Base-by-base conservation (phyloP, 768 basidiomycete genomes). In the Boletus rubescentipes region DNA sequence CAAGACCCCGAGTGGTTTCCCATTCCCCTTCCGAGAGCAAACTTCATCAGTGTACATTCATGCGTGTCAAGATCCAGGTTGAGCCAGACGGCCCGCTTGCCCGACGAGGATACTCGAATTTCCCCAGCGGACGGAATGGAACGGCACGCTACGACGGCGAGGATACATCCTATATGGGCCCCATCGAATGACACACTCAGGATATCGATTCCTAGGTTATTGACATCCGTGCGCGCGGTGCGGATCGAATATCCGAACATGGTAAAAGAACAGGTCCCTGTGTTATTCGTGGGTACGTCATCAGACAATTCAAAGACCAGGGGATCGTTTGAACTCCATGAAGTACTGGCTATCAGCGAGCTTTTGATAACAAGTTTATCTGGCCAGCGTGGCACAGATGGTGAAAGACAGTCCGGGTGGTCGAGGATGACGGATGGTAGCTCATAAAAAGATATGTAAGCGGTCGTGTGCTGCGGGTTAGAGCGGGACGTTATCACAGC, bases 21-120 rank as follows among this genome's bases (percentile, higher is more conserved):
- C 42, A 41, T 37, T 35, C 43, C 56, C 29, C 62, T 57, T 29
- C 58, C 55, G 26, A 72, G 73, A n/a, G 76, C 72, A n/a, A 74
- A 78, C 59, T 78, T 82, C 76, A 83, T 77, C 43, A 85, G 59
- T 9, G 74, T 72, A 45, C 73, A 77, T 55, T 72, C 75, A 32
- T 81, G 76, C 15, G 51, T 55, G 29, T 57, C 54, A 20, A 46
- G 48, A 34, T 57, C 53, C 31, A 31, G 9, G 21, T 21, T 42
- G 2, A 60, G 57, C 60, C 66, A 65, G 14, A 65, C 46, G 5
- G 57, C 65, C 34, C 65, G 62, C 29, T 18, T 61, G 4, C 62
- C 65, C 1, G 62, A 61, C 31, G 57, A 9, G 29, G 62, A 64
- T 4, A 61, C 43, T 15, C 55, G 62, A 21, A 64, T 29, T 5